These are phyloP conservation scores for Sanghuangporus baumii DNA, from an alignment of 1,284 basidiomycete species.

Conservation along the genomic window DNA sequence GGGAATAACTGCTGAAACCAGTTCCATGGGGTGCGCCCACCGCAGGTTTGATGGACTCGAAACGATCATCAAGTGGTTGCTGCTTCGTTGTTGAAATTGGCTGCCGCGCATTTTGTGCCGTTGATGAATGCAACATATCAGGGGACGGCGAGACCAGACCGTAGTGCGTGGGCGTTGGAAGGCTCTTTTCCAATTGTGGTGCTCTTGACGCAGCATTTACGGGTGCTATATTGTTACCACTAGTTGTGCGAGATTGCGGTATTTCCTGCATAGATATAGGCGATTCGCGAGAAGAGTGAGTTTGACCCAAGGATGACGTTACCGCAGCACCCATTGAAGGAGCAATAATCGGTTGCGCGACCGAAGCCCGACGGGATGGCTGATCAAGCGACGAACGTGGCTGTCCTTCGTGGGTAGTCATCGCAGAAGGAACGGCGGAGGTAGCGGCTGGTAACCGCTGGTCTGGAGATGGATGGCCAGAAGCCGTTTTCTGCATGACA, in stretches of 20 bases:
- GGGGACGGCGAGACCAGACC: background rate
- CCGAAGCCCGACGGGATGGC: background rate
- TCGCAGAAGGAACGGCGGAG: background rate
- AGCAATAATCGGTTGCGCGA: background rate
- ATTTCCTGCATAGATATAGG: background rate
- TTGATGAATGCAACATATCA: background rate
- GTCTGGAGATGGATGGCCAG: background rate
- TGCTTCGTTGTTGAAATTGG: background rate
- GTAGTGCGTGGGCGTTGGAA: background rate
- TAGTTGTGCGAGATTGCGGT: background rate
- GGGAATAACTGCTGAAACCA: slow-evolving; percentile 3
- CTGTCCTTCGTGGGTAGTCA: background rate
- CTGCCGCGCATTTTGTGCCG: background rate
- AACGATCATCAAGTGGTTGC: background rate
- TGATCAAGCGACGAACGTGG: background rate
- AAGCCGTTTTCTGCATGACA: slow-evolving; percentile 1
- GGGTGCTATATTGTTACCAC: background rate
- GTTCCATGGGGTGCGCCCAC: background rate
- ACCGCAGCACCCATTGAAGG: background rate
- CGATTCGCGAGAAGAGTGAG: background rate
- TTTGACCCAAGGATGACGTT: background rate
- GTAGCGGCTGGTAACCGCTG: background rate
- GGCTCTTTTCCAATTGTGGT: background rate
- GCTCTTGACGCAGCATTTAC: background rate
- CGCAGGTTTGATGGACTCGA: background rate